These are phyloP conservation scores for Vitis labrusca DNA, from an alignment of 164 flowering plant genomes.

Conservation along the genomic window DNA sequence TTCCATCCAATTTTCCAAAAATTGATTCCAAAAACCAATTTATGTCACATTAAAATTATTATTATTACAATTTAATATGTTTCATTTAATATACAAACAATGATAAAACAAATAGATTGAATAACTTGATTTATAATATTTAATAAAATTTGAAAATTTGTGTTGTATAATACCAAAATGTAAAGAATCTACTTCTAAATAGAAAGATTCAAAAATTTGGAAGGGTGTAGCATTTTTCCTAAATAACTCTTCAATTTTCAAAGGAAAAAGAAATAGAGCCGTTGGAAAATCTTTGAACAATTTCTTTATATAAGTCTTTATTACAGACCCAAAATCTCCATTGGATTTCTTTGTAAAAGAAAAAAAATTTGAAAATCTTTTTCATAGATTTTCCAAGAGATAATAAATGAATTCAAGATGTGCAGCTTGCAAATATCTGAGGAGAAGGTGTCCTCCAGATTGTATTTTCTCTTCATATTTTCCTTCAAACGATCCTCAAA, in stretches of 20 bases:
- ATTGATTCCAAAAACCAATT: too few species aligned
- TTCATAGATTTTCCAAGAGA: slow-evolving; percentile 4
- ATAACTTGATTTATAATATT: too few species aligned
- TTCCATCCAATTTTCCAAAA: too few species aligned
- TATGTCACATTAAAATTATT: too few species aligned
- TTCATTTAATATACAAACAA: too few species aligned
- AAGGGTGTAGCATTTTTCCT: slow-evolving; percentile 9
- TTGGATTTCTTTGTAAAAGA: slow-evolving; percentile 7
- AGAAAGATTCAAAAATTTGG: background rate
- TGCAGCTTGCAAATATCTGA: slow-evolving; percentile 55
- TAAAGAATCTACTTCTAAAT: background rate
- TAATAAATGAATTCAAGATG: slow-evolving; percentile 25
- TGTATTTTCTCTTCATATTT: slow-evolving; percentile 57
- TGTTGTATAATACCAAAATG: background rate
- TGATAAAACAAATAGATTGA: too few species aligned
- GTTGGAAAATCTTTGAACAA: slow-evolving; percentile 11
- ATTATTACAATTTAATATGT: too few species aligned
- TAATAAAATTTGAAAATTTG: too few species aligned
- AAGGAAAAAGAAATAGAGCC: slow-evolving; percentile 11
- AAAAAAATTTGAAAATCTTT: background rate
- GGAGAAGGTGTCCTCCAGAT: slow-evolving; percentile 46
- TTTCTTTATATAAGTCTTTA: background rate
- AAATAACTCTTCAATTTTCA: background rate
- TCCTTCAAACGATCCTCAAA: slow-evolving; percentile 41
- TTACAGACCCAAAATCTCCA: background rate